Conservation (phyloP, 2,329 filamentous ascomycete species). For the Rhynchosporium agropyri region DNA sequence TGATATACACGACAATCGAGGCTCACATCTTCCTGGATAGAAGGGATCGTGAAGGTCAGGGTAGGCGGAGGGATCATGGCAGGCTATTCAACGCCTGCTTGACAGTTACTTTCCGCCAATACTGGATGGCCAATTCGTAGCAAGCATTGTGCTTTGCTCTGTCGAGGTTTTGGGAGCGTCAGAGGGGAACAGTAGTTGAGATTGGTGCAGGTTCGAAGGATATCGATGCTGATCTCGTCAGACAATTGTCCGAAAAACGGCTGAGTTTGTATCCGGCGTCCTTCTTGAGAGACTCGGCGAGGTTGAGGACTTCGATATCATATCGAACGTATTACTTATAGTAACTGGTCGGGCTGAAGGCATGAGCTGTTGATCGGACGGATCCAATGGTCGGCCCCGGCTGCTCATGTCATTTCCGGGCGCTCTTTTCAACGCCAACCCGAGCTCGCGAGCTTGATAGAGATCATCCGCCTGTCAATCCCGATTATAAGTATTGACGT, state of each 20-base stretch:
- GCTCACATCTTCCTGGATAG: constrained; percentile 73
- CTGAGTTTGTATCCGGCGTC: background rate
- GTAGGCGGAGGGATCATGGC: constrained; percentile 59
- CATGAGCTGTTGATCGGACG: background rate
- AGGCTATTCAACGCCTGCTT: constrained; percentile 25
- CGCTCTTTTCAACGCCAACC: too few relatives aligned
- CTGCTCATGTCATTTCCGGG: background rate
- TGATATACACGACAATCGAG: constrained; percentile 87
- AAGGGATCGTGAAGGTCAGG: constrained; percentile 77
- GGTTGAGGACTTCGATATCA: background rate
- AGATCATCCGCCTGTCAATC: too few relatives aligned
- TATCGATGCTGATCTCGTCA: background rate
- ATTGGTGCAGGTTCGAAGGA: background rate
- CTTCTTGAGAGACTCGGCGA: background rate
- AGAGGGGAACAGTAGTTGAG: background rate
- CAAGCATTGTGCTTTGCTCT: constrained; percentile 21
- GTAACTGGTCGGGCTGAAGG: background rate
- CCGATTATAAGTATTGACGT: too few relatives aligned
- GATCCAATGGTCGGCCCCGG: too few relatives aligned
- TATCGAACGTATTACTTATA: background rate
- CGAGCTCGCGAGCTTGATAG: too few relatives aligned
- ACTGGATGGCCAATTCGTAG: constrained; percentile 14
- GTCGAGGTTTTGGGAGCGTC: background rate
- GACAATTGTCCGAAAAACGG: background rate
- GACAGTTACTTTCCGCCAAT: constrained; percentile 29